Conservation (phyloP, 139 green algal species). For the Ulvella scutata region DNA sequence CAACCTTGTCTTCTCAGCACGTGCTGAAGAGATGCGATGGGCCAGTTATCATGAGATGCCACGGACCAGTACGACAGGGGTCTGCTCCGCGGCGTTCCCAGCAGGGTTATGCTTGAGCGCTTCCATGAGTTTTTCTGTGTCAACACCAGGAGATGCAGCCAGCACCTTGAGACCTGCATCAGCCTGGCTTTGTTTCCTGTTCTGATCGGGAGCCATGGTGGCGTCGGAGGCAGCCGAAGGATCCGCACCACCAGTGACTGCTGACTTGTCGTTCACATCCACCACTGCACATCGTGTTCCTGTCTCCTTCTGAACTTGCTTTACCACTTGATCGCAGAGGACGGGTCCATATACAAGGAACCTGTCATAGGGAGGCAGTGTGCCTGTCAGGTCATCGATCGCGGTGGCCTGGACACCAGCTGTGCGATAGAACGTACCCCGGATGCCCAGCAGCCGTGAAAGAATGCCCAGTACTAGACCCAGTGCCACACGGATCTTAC, state of each 20-base stretch:
- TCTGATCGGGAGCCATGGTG: too few species aligned
- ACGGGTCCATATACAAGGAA: conserved; percentile 21
- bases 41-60: too few species aligned
- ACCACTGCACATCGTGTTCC: conserved; percentile 14
- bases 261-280: conserved; percentile 28
- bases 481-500: conserved; percentile 11
- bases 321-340: background rate
- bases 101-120: conserved; percentile 9
- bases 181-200: too few species aligned
- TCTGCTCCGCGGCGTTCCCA: conserved; percentile 21
- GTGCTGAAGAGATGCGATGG: too few species aligned
- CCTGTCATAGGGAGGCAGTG: conserved; percentile 24
- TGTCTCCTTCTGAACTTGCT: background rate
- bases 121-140: background rate
- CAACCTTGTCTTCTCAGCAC: background rate
- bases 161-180: too few species aligned
- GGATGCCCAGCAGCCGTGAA: conserved; percentile 10
- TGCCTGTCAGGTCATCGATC: conserved; percentile 10
- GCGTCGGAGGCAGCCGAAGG: too few species aligned
- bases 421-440: conserved; percentile 24
- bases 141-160: background rate
- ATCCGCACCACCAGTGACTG: background rate
- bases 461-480: conserved; percentile 11
- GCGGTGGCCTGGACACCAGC: conserved; percentile 14
- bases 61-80: conserved; percentile 16